Conservation (phyloP, 495 filamentous ascomycete genomes). For the Lepraria neglecta region DNA sequence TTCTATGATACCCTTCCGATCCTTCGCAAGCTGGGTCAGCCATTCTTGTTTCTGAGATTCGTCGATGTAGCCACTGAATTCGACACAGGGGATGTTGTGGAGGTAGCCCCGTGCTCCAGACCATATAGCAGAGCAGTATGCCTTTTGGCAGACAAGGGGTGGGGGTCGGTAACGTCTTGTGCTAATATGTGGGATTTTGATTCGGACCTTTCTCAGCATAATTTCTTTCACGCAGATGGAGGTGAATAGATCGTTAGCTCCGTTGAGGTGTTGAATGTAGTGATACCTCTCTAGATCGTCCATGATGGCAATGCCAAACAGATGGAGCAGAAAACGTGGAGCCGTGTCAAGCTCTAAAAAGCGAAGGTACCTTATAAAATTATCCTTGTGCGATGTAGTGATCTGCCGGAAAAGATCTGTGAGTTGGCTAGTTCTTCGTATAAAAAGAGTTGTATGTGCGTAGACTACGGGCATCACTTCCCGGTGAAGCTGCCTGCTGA, state of each 20-base stretch:
- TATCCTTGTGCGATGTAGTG: background rate
- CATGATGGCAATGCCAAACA: background rate
- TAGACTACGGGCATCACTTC: conserved; percentile 5
- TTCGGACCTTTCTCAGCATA: background rate
- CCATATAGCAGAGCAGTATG: background rate
- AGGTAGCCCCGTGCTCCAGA: conserved; percentile 1
- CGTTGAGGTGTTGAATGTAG: background rate
- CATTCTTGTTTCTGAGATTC: conserved; percentile 4
- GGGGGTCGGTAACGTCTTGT: background rate
- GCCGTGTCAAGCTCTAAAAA: background rate
- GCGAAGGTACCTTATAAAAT: background rate
- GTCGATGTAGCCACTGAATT: conserved; percentile 3
- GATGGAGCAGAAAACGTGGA: background rate
- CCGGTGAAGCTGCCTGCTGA: conserved; percentile 5
- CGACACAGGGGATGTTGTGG: conserved; percentile 1
- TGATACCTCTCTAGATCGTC: background rate
- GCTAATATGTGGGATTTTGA: background rate
- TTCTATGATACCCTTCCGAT: background rate
- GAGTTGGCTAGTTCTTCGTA: background rate
- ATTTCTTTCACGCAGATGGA: background rate
- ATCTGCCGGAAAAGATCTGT: background rate
- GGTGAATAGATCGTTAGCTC: background rate
- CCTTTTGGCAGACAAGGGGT: conserved; percentile 1
- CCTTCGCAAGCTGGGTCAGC: background rate
- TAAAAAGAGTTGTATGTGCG: background rate